Base-by-base conservation (phyloP, 768 basidiomycete genomes). In the Grammothele lineata region DNA sequence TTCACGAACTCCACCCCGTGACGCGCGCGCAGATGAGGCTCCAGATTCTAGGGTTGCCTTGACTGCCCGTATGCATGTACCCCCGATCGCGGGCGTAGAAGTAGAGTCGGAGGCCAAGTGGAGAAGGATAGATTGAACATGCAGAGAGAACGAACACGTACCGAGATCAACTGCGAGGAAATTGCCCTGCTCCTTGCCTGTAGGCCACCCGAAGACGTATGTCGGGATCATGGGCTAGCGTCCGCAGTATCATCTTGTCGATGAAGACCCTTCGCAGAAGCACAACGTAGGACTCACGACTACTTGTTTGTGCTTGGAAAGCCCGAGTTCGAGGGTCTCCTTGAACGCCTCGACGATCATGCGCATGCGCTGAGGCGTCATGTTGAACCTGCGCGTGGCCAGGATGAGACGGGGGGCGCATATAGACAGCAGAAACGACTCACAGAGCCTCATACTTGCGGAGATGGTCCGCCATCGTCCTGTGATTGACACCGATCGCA, bases 301-400 rank as follows among this genome's bases (percentile, higher is more conserved):
- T 30, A 87, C 74, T 70, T 97, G 89, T 18, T 81, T 78, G 21
- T 77, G 75, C 66, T 94, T 86, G 55, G 85, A 72, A 40, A 99
- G 71, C 12, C 96, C 96, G 21, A 78, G 67, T 59, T 96, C 93
- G 22, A 99, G 77, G 1, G 88, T 82, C 38, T 97, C 94, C 63
- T 91, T 83, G 73, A 99, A 93, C 0, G 94, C 88, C 63, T 96
- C 91, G 21, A 94, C 92, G 61, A 98, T 96, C 81, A 94, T 95
- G 39, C 92, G 77, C 92, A 94, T 93, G 48, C 92, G 70, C 64
- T 92, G 91, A 14, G 91, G 88, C 7, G 89, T 92, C 55, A 93
- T 66, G 11, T 87, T 89, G 65, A 92, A 92, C 58, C 87, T 89
- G 60, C 17, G 17, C 30, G 21, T 21, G n/a, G 5, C 23, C 25